Conservation (phyloP, 805 yeast genomes). For the Kuraishia borneana region DNA sequence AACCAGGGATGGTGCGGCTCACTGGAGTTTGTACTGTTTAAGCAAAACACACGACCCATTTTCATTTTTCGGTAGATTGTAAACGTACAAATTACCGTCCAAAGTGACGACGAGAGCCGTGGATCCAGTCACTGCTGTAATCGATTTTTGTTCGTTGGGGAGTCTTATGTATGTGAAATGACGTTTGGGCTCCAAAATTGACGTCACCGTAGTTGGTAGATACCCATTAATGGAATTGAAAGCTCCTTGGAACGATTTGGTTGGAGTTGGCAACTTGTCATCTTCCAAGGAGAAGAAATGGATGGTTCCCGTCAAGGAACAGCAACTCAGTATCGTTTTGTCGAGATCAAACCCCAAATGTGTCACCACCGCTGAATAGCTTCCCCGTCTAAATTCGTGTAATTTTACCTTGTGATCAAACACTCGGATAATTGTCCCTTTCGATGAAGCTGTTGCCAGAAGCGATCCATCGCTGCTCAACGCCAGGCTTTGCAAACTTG, state of each 20-base stretch:
- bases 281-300: slow-evolving; percentile 70
- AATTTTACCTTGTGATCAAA: slow-evolving; percentile 61
- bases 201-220: slow-evolving; percentile 67
- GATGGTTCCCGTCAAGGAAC: slow-evolving; percentile 84
- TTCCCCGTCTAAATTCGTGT: slow-evolving; percentile 73
- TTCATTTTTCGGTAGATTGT: slow-evolving; percentile 59
- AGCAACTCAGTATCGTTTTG: slow-evolving; percentile 64
- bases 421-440: slow-evolving; percentile 84
- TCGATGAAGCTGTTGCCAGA: slow-evolving; percentile 80
- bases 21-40: slow-evolving; percentile 37
- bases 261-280: slow-evolving; percentile 14
- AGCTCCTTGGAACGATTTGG: background rate
- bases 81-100: slow-evolving; percentile 73
- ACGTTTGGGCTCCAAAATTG: slow-evolving; percentile 80
- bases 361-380: slow-evolving; percentile 72
- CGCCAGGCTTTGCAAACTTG: slow-evolving; percentile 57
- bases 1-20: background rate
- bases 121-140: slow-evolving; percentile 17
- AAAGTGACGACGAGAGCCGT: slow-evolving; percentile 67
- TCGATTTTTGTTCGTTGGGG: slow-evolving; percentile 28
- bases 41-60: slow-evolving; percentile 85
- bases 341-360: slow-evolving; percentile 68
- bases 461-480: slow-evolving; percentile 67
- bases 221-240: slow-evolving; percentile 20
- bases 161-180: slow-evolving; percentile 86